Base-by-base conservation (phyloP, 2,329 filamentous ascomycete genomes). In the Ploettnerulaceae sp. region DNA sequence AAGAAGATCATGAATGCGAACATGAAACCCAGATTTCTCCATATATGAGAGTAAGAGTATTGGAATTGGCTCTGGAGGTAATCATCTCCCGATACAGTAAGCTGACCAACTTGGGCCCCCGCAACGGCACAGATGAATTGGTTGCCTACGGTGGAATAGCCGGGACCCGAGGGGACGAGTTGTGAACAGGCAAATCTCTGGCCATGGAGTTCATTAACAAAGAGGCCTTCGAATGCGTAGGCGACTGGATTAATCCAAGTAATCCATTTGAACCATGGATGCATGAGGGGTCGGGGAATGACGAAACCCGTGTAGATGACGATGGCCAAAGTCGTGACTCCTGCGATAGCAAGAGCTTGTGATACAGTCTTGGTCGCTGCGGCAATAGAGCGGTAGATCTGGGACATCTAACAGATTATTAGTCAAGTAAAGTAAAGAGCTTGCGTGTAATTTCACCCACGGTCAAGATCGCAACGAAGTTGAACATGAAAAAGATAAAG, bases 201-300 rank as follows among this genome's bases (percentile, higher is more conserved):
- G 89, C 94, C 1, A 79, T 80, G 56, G n/a, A 95, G 93, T 65
- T 95, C 89, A 65, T 94, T 95, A 54, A 87, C 76, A 73, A 91
- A 83, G 17, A 94, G 73, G 0, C 81, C 72, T 64, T 94, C 88
- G 59, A 94, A 95, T 0, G 81, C 79, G 54, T 94, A 94, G 1
- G 79, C 80, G 7, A 94, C 75, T 1, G 60, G 60, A 45, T 63
- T 62, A 14, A 64, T 59, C 52, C 86, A 91, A 61, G 83, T 84
- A 53, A 94, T 79, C 89, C 88, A 95, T 52, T 81, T 76, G 58
- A 84, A 86, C 86, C 88, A 94, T 1, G 71, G 77, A 6, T 84
- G 74, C 86, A 94, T 93, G 63, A 49, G 80, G 12, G 61, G 59
- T 1, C 64, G 61, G 11, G 67, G 66, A 26, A 72, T 69, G 6